Conservation (phyloP, 805 yeast genomes). For the Yarrowia sp. region DNA sequence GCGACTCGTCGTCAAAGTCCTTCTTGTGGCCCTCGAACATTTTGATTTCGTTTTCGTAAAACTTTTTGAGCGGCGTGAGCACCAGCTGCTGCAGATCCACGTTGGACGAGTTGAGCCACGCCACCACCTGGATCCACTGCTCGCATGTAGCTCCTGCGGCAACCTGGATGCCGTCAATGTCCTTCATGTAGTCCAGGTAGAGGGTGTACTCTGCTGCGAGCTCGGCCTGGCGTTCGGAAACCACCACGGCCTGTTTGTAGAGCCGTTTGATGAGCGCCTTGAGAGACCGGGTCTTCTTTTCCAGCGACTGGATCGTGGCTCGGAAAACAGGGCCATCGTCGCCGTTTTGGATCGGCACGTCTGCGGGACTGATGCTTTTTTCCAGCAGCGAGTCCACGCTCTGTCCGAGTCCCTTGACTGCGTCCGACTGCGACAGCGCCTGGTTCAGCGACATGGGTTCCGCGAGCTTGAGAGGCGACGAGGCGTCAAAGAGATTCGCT, state of each 20-base stretch:
- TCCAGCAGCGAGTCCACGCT: constrained; percentile 48
- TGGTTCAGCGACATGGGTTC: constrained; percentile 39
- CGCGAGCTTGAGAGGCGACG: constrained; percentile 38
- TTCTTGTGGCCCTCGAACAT: constrained; percentile 52
- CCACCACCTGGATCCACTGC: constrained; percentile 44
- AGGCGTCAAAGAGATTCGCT: constrained; percentile 30
- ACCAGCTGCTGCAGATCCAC: constrained; percentile 49
- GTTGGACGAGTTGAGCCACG: constrained; percentile 40
- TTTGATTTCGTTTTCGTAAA: constrained; percentile 55
- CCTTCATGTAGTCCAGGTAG: constrained; percentile 49
- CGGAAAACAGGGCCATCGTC: constrained; percentile 57
- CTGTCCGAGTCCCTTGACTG: constrained; percentile 47
- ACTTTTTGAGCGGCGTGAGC: constrained; percentile 51
- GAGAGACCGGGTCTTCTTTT: constrained; percentile 49
- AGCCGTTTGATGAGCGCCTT: constrained; percentile 51
- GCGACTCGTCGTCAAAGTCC: constrained; percentile 56
- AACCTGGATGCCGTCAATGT: constrained; percentile 47
- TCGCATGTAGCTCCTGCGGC: constrained; percentile 49
- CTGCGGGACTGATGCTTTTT: neutral
- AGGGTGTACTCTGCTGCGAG: constrained; percentile 49
- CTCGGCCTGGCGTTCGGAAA: constrained; percentile 49
- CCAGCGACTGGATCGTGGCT: constrained; percentile 52
- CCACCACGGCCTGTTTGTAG: constrained; percentile 50
- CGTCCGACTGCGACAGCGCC: constrained; percentile 40
- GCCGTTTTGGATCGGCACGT: constrained; percentile 26